Percentiles rank a stretch among this genome's conserved stretches.
These are phyloP conservation scores for Cercospora nicotianae DNA, from an alignment of 2,329 filamentous ascomycete genomes.

Conservation along the genomic window DNA sequence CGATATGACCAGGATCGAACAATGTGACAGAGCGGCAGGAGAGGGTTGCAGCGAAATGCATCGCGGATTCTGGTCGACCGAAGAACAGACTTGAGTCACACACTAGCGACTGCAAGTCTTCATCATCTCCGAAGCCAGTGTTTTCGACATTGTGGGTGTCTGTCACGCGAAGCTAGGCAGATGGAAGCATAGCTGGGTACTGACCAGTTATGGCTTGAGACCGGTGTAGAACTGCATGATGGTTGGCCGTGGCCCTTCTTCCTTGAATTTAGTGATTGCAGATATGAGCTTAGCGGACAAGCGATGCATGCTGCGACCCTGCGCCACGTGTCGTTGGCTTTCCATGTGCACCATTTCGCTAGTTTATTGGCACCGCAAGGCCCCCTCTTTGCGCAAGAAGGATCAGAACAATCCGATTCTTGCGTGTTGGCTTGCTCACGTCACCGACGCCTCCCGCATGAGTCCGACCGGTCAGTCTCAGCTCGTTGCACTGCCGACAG, in stretches of 20 bases:
- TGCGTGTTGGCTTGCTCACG: not conserved
- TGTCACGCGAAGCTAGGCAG: not conserved
- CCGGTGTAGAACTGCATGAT: not conserved
- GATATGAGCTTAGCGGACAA: not conserved
- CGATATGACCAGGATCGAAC: not conserved
- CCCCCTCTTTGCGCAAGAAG: not conserved
- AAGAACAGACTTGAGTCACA: not conserved
- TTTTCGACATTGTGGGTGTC: not conserved
- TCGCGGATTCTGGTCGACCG: not conserved
- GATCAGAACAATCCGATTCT: not conserved
- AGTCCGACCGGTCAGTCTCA: not conserved
- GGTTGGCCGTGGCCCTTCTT: not conserved
- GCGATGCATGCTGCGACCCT: not conserved
- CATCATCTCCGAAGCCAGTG: not conserved
- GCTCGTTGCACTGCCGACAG: not conserved
- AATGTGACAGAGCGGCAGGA: not conserved
- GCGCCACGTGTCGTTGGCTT: not conserved
- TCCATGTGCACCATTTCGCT: not conserved
- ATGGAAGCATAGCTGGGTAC: not conserved
- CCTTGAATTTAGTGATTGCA: not conserved
- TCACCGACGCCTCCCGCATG: not conserved
- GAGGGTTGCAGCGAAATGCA: not conserved
- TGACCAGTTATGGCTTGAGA: not conserved
- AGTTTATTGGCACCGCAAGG: not conserved
- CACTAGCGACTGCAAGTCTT: not conserved